Evolutionary conservation across 116 monocot species (phyloP), one percentile per base, ranked within the genome.

Genomic region (Phalaenopsis hybrid): DNA sequence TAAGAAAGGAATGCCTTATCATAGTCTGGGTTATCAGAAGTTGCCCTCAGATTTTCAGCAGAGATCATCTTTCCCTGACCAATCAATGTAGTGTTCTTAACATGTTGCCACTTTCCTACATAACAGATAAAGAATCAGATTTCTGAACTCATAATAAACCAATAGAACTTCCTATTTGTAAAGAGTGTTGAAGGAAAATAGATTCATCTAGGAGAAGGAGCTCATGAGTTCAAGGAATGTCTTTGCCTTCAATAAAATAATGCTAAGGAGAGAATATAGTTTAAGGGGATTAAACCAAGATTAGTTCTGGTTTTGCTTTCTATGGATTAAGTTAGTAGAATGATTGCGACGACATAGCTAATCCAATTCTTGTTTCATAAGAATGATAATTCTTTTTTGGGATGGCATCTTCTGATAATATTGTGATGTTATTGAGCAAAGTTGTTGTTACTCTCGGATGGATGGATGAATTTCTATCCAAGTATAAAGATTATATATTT

Each of bases 31-130:
- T 98, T 94, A 78, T 98, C 97, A 63, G 82, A 86, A 15, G 97
- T 94, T 20, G 97, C 97, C 65, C 97, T 92, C 52, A 98, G 86
- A 78, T 98, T 98, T 58, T 94, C 97, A 9, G 97, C 94, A 75
- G 98, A 95, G 85, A 98, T 95, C 89, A 98, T 95, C 83, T 98
- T 98, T 52, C 98, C 98, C 80, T 98, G 95, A 15, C 93, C 93
- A 63, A 98, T 98, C 16, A 89, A 74, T 37, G 92, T 95, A 9
- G 97, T 98, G 81, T 98, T 95, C 69, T 98, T 98, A 21, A 98
- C 98, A 81, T 98, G 98, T 76, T 90, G 91, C 98, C 95, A 98
- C 80, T 98, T 98, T 12, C 98, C 96, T 96, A 80, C 23, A 85
- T 3, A 45, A 31, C 31, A 31, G 50, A 83, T 37, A 21, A 65